Conservation (phyloP, 495 filamentous ascomycete genomes). For the Tuber melanosporum region DNA sequence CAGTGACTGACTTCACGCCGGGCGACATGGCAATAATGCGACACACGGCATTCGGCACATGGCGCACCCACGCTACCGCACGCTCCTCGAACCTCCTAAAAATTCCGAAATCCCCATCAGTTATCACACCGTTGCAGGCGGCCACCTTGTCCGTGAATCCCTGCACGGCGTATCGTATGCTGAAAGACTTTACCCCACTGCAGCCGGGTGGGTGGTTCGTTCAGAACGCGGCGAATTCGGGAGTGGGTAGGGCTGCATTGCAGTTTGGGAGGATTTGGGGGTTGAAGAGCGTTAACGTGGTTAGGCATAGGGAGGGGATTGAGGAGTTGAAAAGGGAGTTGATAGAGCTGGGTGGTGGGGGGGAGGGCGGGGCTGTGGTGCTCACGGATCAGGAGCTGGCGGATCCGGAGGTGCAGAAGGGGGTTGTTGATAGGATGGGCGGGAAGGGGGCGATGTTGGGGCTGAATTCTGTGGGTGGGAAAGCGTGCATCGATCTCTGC, state of each 20-base stretch:
- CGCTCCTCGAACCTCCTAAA: slow-evolving; percentile 56
- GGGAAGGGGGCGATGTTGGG: slow-evolving; percentile 65
- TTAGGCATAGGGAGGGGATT: slow-evolving; percentile 59
- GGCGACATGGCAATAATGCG: slow-evolving; percentile 94
- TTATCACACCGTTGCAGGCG: slow-evolving; percentile 64
- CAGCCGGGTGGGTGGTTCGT: slow-evolving; percentile 79
- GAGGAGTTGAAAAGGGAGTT: slow-evolving; percentile 67
- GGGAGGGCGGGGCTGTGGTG: slow-evolving; percentile 64
- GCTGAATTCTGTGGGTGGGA: slow-evolving; percentile 93
- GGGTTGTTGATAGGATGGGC: slow-evolving; percentile 57
- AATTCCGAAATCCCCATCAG: slow-evolving; percentile 48
- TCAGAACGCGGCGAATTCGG: slow-evolving; percentile 93
- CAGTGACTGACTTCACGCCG: slow-evolving; percentile 48
- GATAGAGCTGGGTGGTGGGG: slow-evolving; percentile 49
- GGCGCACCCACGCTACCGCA: slow-evolving; percentile 81
- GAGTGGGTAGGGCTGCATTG: slow-evolving; percentile 81
- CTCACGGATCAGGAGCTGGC: slow-evolving; percentile 69
- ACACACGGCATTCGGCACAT: slow-evolving; percentile 73
- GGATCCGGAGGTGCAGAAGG: slow-evolving; percentile 55
- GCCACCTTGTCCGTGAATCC: slow-evolving; percentile 88
- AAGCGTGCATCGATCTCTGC: slow-evolving; percentile 65
- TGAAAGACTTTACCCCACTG: slow-evolving; percentile 68
- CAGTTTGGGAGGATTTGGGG: slow-evolving; percentile 81
- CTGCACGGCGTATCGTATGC: slow-evolving; percentile 85
- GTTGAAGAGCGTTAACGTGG: slow-evolving; percentile 75